A percentile compares a stretch with the other conserved stretches of the same genome.
phyloP scores from a whole-genome alignment of 1,139 yeast genomes.

The Taphrina flavorubra region DNA sequence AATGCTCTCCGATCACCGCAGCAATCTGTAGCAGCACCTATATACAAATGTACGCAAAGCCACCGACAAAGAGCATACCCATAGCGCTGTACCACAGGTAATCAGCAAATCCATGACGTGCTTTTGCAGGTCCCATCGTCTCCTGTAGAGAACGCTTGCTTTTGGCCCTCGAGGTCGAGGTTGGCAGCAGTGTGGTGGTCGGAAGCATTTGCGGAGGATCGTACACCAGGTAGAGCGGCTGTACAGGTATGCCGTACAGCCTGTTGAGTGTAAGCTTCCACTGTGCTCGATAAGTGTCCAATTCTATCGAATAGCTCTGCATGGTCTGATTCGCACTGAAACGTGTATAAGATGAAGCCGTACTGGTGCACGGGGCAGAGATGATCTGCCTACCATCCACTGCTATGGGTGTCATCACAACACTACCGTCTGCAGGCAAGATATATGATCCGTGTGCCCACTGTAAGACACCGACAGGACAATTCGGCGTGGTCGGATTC shows the following conservation, averaged over 20 bases:
- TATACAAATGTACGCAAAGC: constrained; percentile 5
- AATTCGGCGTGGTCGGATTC: constrained; percentile 73
- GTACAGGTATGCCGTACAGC: constrained; percentile 81
- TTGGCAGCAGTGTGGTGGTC: constrained; percentile 56
- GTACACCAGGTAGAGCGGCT: constrained; percentile 89
- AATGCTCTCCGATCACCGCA: not conserved
- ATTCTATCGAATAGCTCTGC: constrained; percentile 55
- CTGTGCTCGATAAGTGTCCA: constrained; percentile 46
- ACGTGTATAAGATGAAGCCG: constrained; percentile 67
- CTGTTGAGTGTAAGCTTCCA: constrained; percentile 58
- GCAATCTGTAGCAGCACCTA: not conserved
- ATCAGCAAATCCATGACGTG: not conserved
- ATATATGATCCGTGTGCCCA: constrained; percentile 89
- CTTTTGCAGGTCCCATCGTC: not conserved
- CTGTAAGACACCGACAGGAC: constrained; percentile 80
- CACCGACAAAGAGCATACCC: constrained; percentile 47
- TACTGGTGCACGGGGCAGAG: constrained; percentile 74
- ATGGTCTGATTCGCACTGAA: constrained; percentile 72
- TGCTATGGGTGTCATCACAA: constrained; percentile 71
- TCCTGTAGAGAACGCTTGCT: constrained; percentile 44
- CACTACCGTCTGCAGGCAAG: constrained; percentile 66
- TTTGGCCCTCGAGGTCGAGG: constrained; percentile 48
- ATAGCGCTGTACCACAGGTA: constrained; percentile 46
- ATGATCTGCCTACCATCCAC: constrained; percentile 93
- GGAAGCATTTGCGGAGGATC: constrained; percentile 97